Conservation (phyloP, 768 basidiomycete genomes). For the Boletus rubescentipes region DNA sequence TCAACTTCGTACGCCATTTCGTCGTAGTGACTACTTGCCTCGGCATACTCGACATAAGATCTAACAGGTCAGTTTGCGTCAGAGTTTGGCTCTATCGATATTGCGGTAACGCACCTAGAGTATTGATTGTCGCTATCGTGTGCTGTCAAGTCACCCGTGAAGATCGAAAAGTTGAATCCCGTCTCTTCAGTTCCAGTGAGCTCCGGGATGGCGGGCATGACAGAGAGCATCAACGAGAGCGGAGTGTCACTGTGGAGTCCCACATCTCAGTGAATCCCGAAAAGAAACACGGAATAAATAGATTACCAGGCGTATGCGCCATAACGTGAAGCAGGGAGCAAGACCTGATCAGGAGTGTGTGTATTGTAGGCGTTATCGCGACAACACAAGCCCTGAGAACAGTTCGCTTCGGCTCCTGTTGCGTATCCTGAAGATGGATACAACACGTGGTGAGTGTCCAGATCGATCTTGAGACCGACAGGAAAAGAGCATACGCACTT, state of each 20-base stretch:
- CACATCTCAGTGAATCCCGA: not conserved
- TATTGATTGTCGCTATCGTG: constrained; percentile 68
- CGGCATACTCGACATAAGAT: constrained; percentile 56
- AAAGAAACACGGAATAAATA: not conserved
- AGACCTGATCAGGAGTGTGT: constrained; percentile 43
- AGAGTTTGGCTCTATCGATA: not conserved
- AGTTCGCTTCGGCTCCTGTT: constrained; percentile 67
- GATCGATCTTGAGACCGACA: not conserved
- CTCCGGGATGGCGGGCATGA: constrained; percentile 59
- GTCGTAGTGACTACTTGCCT: constrained; percentile 36
- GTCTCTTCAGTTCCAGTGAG: constrained; percentile 56
- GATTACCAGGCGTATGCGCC: constrained; percentile 36
- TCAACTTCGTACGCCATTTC: not conserved
- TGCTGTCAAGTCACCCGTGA: constrained; percentile 70
- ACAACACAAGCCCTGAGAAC: constrained; percentile 61
- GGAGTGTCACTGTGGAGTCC: constrained; percentile 53
- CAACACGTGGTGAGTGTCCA: not conserved
- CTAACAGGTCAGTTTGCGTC: constrained; percentile 28
- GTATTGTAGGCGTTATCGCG: constrained; percentile 47
- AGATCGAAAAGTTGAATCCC: constrained; percentile 63
- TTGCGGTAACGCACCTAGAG: constrained; percentile 40
- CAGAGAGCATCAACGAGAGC: constrained; percentile 52
- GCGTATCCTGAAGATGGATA: constrained; percentile 47
- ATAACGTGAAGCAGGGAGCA: constrained; percentile 61
- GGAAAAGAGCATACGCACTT: no score